Evolutionary conservation across 2,329 filamentous ascomycete genomes (phyloP).

Genomic region (Tolypocladium inflatum): DNA sequence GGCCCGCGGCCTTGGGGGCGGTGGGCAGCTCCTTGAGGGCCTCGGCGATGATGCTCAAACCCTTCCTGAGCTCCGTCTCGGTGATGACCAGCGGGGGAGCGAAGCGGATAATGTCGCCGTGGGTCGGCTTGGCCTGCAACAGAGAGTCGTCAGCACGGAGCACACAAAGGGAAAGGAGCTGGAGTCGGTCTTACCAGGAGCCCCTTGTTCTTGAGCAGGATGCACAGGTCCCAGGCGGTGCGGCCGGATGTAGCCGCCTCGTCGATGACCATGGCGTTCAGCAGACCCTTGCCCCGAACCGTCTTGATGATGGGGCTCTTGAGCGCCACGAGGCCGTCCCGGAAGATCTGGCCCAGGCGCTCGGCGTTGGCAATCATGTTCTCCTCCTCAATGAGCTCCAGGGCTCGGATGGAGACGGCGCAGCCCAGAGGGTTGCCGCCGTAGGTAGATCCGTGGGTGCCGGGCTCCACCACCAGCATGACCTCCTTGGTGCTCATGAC

Average conservation of each 20-base stretch:
- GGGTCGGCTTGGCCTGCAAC: conserved; percentile 85
- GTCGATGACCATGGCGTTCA: conserved; percentile 95
- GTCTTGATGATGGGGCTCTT: conserved; percentile 71
- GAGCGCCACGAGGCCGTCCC: conserved; percentile 65
- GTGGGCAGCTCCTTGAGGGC: conserved; percentile 73
- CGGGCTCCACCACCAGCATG: conserved; percentile 93
- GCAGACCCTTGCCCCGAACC: conserved; percentile 83
- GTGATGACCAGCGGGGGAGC: conserved; percentile 95
- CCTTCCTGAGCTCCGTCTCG: conserved; percentile 72
- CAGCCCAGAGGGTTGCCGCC: conserved; percentile 94
- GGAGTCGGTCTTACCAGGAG: conserved; percentile 57
- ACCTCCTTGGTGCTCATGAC: conserved; percentile 82
- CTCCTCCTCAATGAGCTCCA: conserved; percentile 91
- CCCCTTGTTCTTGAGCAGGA: conserved; percentile 92
- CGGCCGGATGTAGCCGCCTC: conserved; percentile 77
- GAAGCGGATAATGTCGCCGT: conserved; percentile 96
- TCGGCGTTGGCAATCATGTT: conserved; percentile 77
- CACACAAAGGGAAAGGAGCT: too few relatives aligned
- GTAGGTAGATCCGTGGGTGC: conserved; percentile 97
- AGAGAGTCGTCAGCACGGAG: neutral
- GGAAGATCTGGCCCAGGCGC: conserved; percentile 71
- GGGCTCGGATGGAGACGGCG: conserved; percentile 86
- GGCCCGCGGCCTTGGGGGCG: conserved; percentile 26
- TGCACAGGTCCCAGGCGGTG: conserved; percentile 91
- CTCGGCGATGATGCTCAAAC: conserved; percentile 70